These are phyloP conservation scores for Rauvolfia tetraphylla DNA, from an alignment of 257 asterid species.

Conservation along the genomic window DNA sequence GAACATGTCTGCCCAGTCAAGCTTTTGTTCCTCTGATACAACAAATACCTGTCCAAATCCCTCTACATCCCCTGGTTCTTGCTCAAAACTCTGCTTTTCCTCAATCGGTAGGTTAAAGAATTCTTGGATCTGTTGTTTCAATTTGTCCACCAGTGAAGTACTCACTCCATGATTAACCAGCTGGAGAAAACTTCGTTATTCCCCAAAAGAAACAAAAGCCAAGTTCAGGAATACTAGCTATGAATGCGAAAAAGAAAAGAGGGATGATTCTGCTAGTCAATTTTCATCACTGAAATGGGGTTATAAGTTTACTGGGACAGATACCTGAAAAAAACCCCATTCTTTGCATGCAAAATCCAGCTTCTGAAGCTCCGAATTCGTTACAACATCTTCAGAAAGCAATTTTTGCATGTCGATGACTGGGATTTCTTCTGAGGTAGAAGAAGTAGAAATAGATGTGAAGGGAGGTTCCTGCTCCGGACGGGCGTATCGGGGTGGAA, in stretches of 20 bases:
- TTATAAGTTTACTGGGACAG: too few relatives aligned
- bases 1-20: constrained; percentile 11
- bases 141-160: constrained; percentile 8
- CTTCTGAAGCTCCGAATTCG: constrained; percentile 39
- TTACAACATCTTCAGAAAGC: background rate
- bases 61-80: constrained; percentile 10
- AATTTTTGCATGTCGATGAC: constrained; percentile 35
- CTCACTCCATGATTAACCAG: constrained; percentile 18
- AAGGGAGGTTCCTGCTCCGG: constrained; percentile 19
- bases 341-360: constrained; percentile 42
- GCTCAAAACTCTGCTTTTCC: constrained; percentile 11
- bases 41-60: constrained; percentile 4
- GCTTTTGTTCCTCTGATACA: constrained; percentile 2
- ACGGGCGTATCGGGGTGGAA: constrained; percentile 49
- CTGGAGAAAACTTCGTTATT: background rate
- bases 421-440: constrained; percentile 26
- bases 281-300: background rate
- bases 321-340: constrained; percentile 41
- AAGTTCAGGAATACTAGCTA: too few relatives aligned
- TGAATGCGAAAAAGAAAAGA: too few relatives aligned
- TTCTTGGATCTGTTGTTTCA: constrained; percentile 2
- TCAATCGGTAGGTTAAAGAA: constrained; percentile 11
- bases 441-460: background rate
- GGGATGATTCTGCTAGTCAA: too few relatives aligned
- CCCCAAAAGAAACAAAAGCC: background rate